Percentiles rank a stretch among this genome's conserved stretches.
phyloP scores from a whole-genome alignment of 257 asterid species.

The Nicotiana undulata region DNA sequence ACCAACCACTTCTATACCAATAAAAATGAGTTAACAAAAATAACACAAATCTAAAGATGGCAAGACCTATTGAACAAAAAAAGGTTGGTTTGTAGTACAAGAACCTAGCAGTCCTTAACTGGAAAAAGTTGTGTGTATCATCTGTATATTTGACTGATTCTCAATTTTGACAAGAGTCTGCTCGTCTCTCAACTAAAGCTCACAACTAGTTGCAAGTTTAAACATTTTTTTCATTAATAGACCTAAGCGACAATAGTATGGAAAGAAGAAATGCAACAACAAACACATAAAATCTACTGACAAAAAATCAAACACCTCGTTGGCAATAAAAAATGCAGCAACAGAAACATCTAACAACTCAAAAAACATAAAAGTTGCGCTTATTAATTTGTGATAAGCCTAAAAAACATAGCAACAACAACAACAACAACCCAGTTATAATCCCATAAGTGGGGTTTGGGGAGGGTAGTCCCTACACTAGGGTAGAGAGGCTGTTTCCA shows the following conservation, averaged over 20 bases:
- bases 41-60: slow-evolving; percentile 37
- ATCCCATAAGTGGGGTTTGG: too few species aligned
- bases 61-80: slow-evolving; percentile 38
- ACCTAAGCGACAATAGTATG: neutral
- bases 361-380: too few species aligned
- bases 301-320: too few species aligned
- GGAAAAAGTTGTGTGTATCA: neutral
- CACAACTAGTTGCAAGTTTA: neutral
- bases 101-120: slow-evolving; percentile 9
- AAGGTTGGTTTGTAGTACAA: slow-evolving; percentile 28
- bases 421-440: too few species aligned
- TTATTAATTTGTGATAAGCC: too few species aligned
- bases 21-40: slow-evolving; percentile 43
- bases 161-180: neutral
- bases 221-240: neutral
- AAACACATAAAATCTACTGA: too few species aligned
- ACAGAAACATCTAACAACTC: too few species aligned
- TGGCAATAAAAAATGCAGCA: too few species aligned
- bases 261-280: too few species aligned
- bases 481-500: too few species aligned
- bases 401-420: too few species aligned
- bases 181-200: neutral
- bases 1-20: slow-evolving; percentile 64
- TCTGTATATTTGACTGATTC: neutral
- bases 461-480: too few species aligned